A percentile compares a stretch with the other conserved stretches of the same genome.
phyloP scores from a whole-genome alignment of 345 rosid species.

The Corchorus capsularis region DNA sequence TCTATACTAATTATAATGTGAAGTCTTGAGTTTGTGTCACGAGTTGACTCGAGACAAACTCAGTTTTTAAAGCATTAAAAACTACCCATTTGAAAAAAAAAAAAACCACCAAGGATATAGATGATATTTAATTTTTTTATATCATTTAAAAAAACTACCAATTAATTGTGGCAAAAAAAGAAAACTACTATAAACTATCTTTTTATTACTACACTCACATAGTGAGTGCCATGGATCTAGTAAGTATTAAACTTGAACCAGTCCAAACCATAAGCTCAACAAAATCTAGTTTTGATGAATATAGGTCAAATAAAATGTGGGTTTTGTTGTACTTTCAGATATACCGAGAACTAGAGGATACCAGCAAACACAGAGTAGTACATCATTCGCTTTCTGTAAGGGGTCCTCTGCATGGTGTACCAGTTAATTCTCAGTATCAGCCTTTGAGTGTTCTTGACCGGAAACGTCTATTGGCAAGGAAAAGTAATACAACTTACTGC shows the following conservation, averaged over 20 bases:
- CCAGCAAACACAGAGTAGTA: conserved; percentile 50
- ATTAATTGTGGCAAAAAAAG: too few relatives aligned
- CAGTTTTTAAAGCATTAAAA: too few relatives aligned
- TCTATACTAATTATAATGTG: too few relatives aligned
- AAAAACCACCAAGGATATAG: too few relatives aligned
- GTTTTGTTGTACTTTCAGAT: conserved; percentile 51
- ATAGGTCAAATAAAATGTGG: conserved; percentile 9
- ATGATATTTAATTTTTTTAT: too few relatives aligned
- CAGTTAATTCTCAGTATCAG: conserved; percentile 66
- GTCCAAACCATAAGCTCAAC: neutral
- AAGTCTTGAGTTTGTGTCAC: too few relatives aligned
- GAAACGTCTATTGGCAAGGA: conserved; percentile 86
- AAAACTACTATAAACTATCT: too few relatives aligned
- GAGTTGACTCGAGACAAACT: too few relatives aligned
- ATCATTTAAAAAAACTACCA: too few relatives aligned
- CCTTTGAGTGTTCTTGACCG: conserved; percentile 75
- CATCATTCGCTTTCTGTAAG: conserved; percentile 65
- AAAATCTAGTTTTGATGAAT: neutral
- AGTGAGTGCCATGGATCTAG: too few relatives aligned
- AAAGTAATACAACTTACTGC: conserved; percentile 88
- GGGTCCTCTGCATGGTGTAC: conserved; percentile 70
- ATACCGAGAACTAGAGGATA: conserved; percentile 84
- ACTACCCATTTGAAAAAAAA: too few relatives aligned
- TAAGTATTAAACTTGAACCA: neutral
- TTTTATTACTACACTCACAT: too few relatives aligned